Evolutionary conservation across 352 stramenopile species (phyloP), one percentile per base, ranked within the genome.

Genomic region (Phytophthora brassicae): DNA sequence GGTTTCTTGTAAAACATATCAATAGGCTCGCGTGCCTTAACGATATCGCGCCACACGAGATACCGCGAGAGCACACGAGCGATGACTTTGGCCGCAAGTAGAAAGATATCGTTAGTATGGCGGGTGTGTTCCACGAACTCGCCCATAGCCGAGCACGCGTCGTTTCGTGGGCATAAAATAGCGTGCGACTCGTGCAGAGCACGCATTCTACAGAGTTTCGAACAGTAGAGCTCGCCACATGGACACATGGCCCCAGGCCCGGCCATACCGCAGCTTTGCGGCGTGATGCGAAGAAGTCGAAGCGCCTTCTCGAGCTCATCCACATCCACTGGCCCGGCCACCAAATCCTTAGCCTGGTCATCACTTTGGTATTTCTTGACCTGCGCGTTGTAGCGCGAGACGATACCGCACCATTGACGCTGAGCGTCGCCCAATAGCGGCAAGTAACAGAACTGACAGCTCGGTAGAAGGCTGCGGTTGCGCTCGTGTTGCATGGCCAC

Each of bases 101-200:
- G 50, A 58, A 98, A 96, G 39, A 98, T 97, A 53, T 97, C 92
- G 68, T 98, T 98, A 0, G 90, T 96, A 59, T 89, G 81, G 20
- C 74, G 89, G 28, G 72, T 85, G 64, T 95, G 89, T 26, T 69
- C 67, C 13, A 89, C 28, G 35, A 89, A 89, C 47, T 70, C 65
- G 16, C 68, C 81, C 81, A 91, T 91, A 19, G 81, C 67, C 22
- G 77, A 82, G 65, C 74, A 84, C 46, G 74, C 53, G 39, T 88
- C 77, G 22, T 73, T 71, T 1, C 90, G 72, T 4, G 81, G 72
- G 28, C 90, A 97, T 38, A 97, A 53, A 13, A 94, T 78, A 7
- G 69, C 64, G 60, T 97, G 90, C 49, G 79, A 88, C 50, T 92
- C 77, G 48, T 89, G 72, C 26, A 77, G 86, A 17, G 88, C 84